phyloP scores from a whole-genome alignment of 2,329 filamentous ascomycete genomes.

The Pseudogymnoascus sp. region DNA sequence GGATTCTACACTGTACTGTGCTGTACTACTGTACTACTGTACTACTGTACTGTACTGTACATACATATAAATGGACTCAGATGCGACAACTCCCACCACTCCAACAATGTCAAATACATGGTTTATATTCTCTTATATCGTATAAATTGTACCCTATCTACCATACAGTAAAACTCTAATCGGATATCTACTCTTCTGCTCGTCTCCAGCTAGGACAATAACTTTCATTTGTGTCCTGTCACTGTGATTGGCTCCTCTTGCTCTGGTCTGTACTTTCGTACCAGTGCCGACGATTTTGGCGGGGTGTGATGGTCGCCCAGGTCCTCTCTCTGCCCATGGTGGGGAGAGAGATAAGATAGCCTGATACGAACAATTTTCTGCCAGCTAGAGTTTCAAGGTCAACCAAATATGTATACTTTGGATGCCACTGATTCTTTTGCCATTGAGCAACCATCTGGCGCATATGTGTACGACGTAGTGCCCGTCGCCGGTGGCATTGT shows the following conservation, averaged over 20 bases:
- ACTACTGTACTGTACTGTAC: not conserved
- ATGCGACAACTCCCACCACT: not conserved
- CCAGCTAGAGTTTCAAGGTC: not conserved
- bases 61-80: not conserved
- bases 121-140: not conserved
- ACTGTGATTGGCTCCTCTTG: not conserved
- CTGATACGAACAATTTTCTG: constrained; percentile 4
- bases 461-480: constrained; percentile 40
- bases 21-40: not conserved
- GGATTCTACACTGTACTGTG: not conserved
- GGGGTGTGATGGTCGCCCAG: constrained; percentile 1
- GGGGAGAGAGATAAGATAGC: constrained; percentile 5
- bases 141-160: not conserved
- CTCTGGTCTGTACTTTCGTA: not conserved
- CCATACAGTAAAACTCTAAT: not conserved
- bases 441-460: constrained; percentile 22
- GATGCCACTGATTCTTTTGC: constrained; percentile 20
- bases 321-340: not conserved
- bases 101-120: not conserved
- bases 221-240: not conserved
- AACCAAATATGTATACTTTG: constrained; percentile 27
- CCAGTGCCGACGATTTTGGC: not conserved
- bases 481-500: constrained; percentile 23
- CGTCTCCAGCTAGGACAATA: not conserved
- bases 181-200: not conserved